Base-by-base conservation (phyloP, 1,139 yeast genomes). In the Lodderomyces oxycetoniae region DNA sequence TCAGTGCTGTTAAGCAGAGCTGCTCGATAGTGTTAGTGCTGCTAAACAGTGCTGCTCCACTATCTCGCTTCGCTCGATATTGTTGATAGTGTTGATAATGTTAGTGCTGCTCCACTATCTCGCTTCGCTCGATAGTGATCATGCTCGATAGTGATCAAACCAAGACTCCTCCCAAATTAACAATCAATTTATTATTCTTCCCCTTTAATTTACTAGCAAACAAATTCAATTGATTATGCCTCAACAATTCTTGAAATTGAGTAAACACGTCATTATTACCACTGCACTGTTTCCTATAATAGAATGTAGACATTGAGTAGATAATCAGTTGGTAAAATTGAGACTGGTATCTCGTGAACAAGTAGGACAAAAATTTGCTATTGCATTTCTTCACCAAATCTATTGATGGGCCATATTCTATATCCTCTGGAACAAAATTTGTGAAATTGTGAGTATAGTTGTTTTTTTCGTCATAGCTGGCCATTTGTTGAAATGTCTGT, bases 381-480 rank as follows among this genome's bases (percentile, higher is more conserved):
- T 39, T 41, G 4, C 30, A 26, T 14, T 39, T 34, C 28, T 41
- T 39, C n/a, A 34, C 37, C 17, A 39, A 24, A 8, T 32, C 25
- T 5, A 33, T 26, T 26, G 30, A 24, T 4, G 13, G 8, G 6
- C 11, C 12, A 11, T 12, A 17, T 12, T 16, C 4, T 15, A 28
- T 14, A 5, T 8, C 8, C 9, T 16, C 13, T 4, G 6, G n/a
- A 5, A 26, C 12, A 28, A 37, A 41, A 6, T 37, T 38, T 21
- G 24, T 29, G 19, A 44, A 44, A 23, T 41, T 32, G 26, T 44
- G 47, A 11, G 33, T 34, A 30, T 35, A 44, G 21, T 44, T 33
- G 19, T 44, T 41, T 2, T 28, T 27, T 14, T 45, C 35, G 31
- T 44, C 47, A 19, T 35, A 32, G 12, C 32, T 32, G 1, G 46